Percentiles rank a stretch among this genome's conserved stretches.
These are phyloP conservation scores for Aspergillus novofumigatus DNA, from an alignment of 2,329 filamentous ascomycete genomes.

Conservation along the genomic window DNA sequence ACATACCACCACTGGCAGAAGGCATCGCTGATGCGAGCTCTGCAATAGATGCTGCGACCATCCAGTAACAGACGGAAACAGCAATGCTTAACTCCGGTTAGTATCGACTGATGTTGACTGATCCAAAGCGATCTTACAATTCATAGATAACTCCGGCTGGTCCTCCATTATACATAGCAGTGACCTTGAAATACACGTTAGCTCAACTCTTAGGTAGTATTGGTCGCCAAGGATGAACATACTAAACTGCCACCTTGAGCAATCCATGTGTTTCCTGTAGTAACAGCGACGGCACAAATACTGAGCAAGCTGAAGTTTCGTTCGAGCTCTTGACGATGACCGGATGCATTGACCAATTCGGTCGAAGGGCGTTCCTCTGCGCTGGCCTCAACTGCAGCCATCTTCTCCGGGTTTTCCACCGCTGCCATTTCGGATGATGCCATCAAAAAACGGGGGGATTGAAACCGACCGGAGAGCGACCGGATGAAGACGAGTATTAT, in stretches of 20 bases:
- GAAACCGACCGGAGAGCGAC: not conserved
- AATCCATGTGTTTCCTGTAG: slow-evolving; percentile 63
- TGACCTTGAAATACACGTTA: slow-evolving; percentile 26
- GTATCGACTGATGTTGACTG: not conserved
- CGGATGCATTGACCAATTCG: slow-evolving; percentile 58
- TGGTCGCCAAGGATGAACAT: slow-evolving; percentile 27
- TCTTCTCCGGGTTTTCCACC: slow-evolving; percentile 20
- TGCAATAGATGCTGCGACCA: slow-evolving; percentile 56
- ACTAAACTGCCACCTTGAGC: slow-evolving; percentile 59
- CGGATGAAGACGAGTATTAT: not conserved
- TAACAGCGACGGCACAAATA: slow-evolving; percentile 57
- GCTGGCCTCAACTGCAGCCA: slow-evolving; percentile 17
- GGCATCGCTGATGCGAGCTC: slow-evolving; percentile 60
- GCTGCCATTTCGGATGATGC: slow-evolving; percentile 12
- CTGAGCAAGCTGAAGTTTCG: slow-evolving; percentile 59
- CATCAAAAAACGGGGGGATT: not conserved
- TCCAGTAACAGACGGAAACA: slow-evolving; percentile 53
- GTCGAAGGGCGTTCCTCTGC: slow-evolving; percentile 28
- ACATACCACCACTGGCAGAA: slow-evolving; percentile 51
- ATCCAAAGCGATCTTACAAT: slow-evolving; percentile 38
- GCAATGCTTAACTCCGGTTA: slow-evolving; percentile 32
- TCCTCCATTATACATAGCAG: slow-evolving; percentile 58
- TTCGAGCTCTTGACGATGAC: slow-evolving; percentile 60
- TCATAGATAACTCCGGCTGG: slow-evolving; percentile 61
- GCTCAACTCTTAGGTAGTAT: not conserved